Evolutionary conservation across 441 rosid species (phyloP).

Genomic region (Bocquillonia castaneifolia): DNA sequence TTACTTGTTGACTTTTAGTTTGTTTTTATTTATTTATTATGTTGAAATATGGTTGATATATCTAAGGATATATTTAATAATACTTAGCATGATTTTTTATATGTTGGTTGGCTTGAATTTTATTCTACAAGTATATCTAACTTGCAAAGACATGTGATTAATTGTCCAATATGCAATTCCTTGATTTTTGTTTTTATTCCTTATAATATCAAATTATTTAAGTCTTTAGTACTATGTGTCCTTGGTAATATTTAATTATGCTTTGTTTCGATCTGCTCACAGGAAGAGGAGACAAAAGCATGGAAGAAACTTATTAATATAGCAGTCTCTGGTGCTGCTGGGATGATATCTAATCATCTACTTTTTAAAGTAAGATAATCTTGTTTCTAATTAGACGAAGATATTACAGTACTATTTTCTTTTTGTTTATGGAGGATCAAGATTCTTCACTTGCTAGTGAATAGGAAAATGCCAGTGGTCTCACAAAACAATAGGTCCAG

Average conservation of each 20-base stretch:
- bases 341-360: slow-evolving; percentile 92
- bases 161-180: background rate
- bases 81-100: too few species aligned
- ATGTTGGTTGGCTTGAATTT: background rate
- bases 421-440: background rate
- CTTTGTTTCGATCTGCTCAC: slow-evolving; percentile 16
- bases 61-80: background rate
- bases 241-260: too few species aligned
- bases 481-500: background rate
- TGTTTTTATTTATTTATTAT: background rate
- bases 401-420: background rate
- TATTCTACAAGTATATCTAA: background rate
- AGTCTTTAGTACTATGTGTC: background rate
- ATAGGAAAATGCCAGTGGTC: background rate
- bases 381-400: background rate
- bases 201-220: background rate
- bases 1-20: background rate
- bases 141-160: background rate
- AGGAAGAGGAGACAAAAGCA: slow-evolving; percentile 89
- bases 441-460: background rate
- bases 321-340: slow-evolving; percentile 93
- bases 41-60: background rate
- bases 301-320: slow-evolving; percentile 80
- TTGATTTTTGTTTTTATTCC: too few species aligned
- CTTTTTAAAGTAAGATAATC: slow-evolving; percentile 75